Percentiles rank a stretch among this genome's conserved stretches.
phyloP scores from a whole-genome alignment of 2,329 filamentous ascomycete species.

The Neonectria ditissima region DNA sequence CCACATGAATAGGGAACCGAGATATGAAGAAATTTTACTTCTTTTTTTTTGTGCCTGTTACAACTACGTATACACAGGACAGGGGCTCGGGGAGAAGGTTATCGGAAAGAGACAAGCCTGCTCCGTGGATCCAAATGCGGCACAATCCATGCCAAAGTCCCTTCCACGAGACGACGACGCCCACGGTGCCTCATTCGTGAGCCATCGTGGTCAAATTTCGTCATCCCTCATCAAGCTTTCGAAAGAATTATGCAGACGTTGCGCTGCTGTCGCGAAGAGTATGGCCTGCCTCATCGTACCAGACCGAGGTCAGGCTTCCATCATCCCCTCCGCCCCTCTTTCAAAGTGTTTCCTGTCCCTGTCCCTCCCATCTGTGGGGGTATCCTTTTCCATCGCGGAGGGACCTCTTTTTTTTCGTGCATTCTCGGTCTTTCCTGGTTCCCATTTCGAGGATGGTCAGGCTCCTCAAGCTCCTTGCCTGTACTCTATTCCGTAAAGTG shows the following conservation, averaged over 20 bases:
- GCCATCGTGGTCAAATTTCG: slow-evolving; percentile 26
- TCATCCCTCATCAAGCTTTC: slow-evolving; percentile 36
- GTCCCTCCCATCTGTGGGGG: slow-evolving; percentile 39
- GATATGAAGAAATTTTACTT: slow-evolving; percentile 47
- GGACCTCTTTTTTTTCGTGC: slow-evolving; percentile 44
- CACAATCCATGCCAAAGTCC: slow-evolving; percentile 39
- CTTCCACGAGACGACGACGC: slow-evolving; percentile 39
- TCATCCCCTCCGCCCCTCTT: slow-evolving; percentile 36
- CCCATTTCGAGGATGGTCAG: slow-evolving; percentile 45
- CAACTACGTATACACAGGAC: slow-evolving; percentile 54
- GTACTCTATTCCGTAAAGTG: slow-evolving; percentile 46
- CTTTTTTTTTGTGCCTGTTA: slow-evolving; percentile 54
- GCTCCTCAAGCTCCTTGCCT: slow-evolving; percentile 38
- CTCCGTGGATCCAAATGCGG: slow-evolving; percentile 40
- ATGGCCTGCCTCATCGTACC: slow-evolving; percentile 45
- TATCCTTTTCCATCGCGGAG: slow-evolving; percentile 43
- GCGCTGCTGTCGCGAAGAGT: slow-evolving; percentile 44
- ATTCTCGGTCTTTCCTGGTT: slow-evolving; percentile 49
- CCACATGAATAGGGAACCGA: background rate
- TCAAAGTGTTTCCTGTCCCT: slow-evolving; percentile 30
- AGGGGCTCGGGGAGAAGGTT: slow-evolving; percentile 39
- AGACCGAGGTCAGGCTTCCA: slow-evolving; percentile 44
- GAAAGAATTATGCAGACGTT: slow-evolving; percentile 49
- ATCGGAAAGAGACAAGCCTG: slow-evolving; percentile 33
- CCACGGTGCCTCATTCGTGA: slow-evolving; percentile 19